Percentiles rank a stretch among this genome's conserved stretches.
phyloP scores from a whole-genome alignment of 202 grass and related monocot species.

The Setaria italica region DNA sequence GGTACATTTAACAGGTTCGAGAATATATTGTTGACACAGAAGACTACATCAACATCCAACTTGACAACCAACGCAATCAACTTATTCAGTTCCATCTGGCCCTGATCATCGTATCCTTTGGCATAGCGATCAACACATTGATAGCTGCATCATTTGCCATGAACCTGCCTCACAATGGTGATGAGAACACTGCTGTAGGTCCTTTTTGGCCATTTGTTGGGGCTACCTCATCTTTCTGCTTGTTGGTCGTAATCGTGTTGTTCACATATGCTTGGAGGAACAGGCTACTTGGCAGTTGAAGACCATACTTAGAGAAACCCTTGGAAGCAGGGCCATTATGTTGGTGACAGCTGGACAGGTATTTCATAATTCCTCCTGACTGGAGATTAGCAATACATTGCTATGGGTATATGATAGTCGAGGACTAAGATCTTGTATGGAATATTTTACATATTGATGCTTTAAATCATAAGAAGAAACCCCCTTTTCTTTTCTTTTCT shows the following conservation, averaged over 20 bases:
- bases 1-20: slow-evolving; percentile 47
- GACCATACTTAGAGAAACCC: neutral
- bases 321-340: neutral
- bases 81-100: slow-evolving; percentile 65
- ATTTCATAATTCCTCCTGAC: neutral
- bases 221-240: slow-evolving; percentile 54
- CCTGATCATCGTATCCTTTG: slow-evolving; percentile 66
- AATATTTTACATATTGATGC: neutral
- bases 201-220: slow-evolving; percentile 64
- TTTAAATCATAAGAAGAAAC: neutral
- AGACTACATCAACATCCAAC: slow-evolving; percentile 82
- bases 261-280: slow-evolving; percentile 70
- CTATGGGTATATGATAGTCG: neutral
- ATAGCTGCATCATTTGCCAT: slow-evolving; percentile 70
- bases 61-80: slow-evolving; percentile 80
- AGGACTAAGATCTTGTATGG: neutral
- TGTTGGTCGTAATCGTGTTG: slow-evolving; percentile 53
- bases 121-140: slow-evolving; percentile 64
- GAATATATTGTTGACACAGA: slow-evolving; percentile 80
- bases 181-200: neutral
- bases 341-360: neutral
- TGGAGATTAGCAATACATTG: neutral
- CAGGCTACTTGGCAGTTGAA: slow-evolving; percentile 58
- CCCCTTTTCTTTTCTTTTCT: neutral
- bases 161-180: slow-evolving; percentile 50